These are phyloP conservation scores for Lactarius vividus DNA, from an alignment of 768 basidiomycete species.

Conservation along the genomic window DNA sequence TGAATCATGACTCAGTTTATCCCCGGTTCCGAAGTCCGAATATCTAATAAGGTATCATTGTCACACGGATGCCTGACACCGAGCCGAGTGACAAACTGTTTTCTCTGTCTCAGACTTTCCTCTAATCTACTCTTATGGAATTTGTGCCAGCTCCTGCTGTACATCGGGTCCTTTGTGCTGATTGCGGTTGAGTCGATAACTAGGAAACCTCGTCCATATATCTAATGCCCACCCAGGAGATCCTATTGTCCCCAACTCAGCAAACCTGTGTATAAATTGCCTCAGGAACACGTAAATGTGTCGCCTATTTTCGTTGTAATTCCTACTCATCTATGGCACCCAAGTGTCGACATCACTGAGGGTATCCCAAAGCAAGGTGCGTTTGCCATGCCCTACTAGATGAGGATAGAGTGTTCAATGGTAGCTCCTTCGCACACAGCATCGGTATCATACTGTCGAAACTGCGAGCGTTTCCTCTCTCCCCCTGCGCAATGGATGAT, in stretches of 20 bases:
- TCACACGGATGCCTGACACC: constrained; percentile 16
- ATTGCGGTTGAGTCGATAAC: constrained; percentile 60
- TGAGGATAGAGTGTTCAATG: neutral
- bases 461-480: constrained; percentile 93
- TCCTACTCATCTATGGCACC: neutral
- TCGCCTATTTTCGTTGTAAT: neutral
- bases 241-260: constrained; percentile 87
- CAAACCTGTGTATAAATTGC: constrained; percentile 88
- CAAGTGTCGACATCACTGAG: constrained; percentile 93
- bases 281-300: constrained; percentile 74
- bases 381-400: constrained; percentile 25
- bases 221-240: constrained; percentile 49
- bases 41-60: neutral
- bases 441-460: constrained; percentile 88
- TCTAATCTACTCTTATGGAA: constrained; percentile 54
- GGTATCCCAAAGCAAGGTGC: constrained; percentile 93
- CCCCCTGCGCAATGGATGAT: constrained; percentile 87
- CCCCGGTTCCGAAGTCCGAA: constrained; percentile 5
- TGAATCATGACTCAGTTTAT: constrained; percentile 12
- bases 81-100: constrained; percentile 6
- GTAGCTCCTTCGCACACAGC: constrained; percentile 44
- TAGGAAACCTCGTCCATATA: neutral
- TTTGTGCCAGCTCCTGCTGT: constrained; percentile 72
- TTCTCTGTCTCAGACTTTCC: neutral
- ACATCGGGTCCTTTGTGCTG: constrained; percentile 83